Percentiles rank a stretch among this genome's conserved stretches.
These are phyloP conservation scores for Penicillium verhagenii DNA, from an alignment of 495 filamentous ascomycete genomes.

Conservation along the genomic window DNA sequence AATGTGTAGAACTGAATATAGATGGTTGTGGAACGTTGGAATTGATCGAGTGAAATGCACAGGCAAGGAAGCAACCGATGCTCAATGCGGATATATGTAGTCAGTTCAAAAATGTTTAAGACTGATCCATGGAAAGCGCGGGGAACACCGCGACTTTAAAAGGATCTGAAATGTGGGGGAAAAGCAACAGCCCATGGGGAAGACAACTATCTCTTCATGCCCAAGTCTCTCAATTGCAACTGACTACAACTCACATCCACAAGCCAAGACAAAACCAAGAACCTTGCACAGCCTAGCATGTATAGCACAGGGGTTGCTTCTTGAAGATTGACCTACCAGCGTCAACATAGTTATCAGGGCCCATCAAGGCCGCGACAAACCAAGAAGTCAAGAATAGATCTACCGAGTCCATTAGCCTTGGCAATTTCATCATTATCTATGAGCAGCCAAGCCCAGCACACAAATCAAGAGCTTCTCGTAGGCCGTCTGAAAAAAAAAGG, in stretches of 20 bases:
- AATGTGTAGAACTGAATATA: background rate
- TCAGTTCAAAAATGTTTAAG: no score
- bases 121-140: background rate
- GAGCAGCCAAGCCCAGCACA: no score
- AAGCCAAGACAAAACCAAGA: slow-evolving; percentile 24
- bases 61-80: background rate
- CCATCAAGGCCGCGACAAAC: slow-evolving; percentile 10
- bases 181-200: background rate
- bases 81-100: background rate
- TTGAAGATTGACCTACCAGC: slow-evolving; percentile 22
- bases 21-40: background rate
- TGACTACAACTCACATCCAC: background rate
- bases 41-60: no score
- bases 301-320: background rate
- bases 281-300: slow-evolving; percentile 1
- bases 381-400: slow-evolving; percentile 18
- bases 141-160: background rate
- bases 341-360: slow-evolving; percentile 13
- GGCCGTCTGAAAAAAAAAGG: background rate
- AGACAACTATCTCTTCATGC: background rate
- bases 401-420: slow-evolving; percentile 11
- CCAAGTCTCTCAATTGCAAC: background rate
- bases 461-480: no score
- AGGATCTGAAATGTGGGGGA: background rate
- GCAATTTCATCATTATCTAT: slow-evolving; percentile 2